phyloP scores from a whole-genome alignment of 2,329 filamentous ascomycete species.

The Aspergillus sp. region DNA sequence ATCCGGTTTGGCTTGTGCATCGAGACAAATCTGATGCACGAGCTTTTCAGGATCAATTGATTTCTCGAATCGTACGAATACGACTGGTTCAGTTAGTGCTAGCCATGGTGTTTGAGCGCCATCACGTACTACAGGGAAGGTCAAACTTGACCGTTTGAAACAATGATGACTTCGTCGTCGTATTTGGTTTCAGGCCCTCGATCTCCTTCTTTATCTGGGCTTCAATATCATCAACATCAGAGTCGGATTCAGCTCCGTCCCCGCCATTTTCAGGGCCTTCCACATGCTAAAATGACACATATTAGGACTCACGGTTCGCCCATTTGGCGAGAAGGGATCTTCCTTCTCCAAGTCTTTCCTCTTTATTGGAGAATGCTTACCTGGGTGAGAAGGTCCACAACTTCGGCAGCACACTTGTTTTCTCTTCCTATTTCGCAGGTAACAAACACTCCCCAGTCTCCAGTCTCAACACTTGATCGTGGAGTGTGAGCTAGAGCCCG shows the following conservation, averaged over 20 bases:
- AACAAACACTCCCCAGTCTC: conserved; percentile 63
- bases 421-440: conserved; percentile 64
- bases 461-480: conserved; percentile 39
- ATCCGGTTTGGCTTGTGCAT: conserved; percentile 52
- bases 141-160: conserved; percentile 56
- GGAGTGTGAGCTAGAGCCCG: conserved; percentile 11
- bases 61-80: conserved; percentile 57
- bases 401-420: conserved; percentile 58
- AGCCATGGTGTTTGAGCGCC: background rate
- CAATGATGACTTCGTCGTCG: conserved; percentile 44
- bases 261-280: conserved; percentile 18
- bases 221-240: conserved; percentile 56
- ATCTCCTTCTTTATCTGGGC: conserved; percentile 61
- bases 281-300: conserved; percentile 15
- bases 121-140: conserved; percentile 46
- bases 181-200: conserved; percentile 51
- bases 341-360: background rate
- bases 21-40: conserved; percentile 58
- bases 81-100: conserved; percentile 18
- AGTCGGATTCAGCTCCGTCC: conserved; percentile 28
- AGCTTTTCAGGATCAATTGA: conserved; percentile 61
- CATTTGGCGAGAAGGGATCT: background rate
- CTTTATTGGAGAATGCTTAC: conserved; percentile 33
- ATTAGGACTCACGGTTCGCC: background rate
- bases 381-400: conserved; percentile 58